A percentile compares a stretch with the other conserved stretches of the same genome.
phyloP scores from a whole-genome alignment of 805 yeast genomes.

The Geotrichum ghanense region DNA sequence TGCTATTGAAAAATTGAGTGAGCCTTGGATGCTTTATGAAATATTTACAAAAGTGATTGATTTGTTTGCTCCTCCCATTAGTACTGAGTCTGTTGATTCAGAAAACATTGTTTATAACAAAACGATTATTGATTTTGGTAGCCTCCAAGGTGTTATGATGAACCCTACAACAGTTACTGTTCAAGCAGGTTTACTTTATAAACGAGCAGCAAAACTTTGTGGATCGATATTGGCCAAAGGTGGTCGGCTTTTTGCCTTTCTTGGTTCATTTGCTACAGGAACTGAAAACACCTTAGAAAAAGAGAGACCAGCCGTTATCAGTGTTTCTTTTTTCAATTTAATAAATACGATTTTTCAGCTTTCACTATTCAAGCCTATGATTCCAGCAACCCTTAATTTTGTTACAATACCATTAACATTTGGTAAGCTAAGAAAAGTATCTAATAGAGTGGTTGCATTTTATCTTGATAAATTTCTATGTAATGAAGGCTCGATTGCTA shows the following conservation, averaged over 20 bases:
- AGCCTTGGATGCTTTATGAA: conserved; percentile 43
- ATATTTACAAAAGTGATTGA: conserved; percentile 23
- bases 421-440: conserved; percentile 11
- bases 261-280: conserved; percentile 8
- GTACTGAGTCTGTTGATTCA: background rate
- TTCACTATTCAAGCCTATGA: conserved; percentile 8
- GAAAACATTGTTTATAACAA: no score
- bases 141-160: background rate
- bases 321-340: conserved; percentile 9
- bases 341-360: conserved; percentile 6
- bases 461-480: conserved; percentile 8
- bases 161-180: conserved; percentile 2
- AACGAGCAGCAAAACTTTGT: conserved; percentile 1
- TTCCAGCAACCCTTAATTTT: conserved; percentile 7
- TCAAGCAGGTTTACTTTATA: conserved; percentile 7
- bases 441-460: conserved; percentile 9
- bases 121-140: background rate
- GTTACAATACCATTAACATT: conserved; percentile 7
- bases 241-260: conserved; percentile 10
- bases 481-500: conserved; percentile 12
- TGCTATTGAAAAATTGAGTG: conserved; percentile 33
- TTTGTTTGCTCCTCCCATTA: no score
- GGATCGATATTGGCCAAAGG: conserved; percentile 5
- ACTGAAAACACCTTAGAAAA: background rate
- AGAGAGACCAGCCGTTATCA: conserved; percentile 5